Base-by-base conservation (phyloP, 345 rosid genomes). In the Salix suchowensis region DNA sequence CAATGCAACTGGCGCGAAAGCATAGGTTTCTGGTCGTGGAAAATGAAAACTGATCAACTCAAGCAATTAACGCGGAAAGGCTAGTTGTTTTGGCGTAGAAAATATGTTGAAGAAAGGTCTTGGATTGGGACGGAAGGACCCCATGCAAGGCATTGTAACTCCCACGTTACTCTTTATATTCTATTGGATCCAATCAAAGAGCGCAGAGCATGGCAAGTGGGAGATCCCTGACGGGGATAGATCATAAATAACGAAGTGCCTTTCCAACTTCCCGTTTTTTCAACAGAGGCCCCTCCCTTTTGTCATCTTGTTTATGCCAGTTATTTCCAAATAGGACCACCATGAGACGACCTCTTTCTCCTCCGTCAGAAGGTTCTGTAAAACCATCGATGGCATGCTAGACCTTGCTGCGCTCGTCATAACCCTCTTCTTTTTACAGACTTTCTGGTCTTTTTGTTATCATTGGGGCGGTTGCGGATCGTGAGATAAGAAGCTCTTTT, bases 11-110 rank as follows among this genome's bases (percentile, higher is more conserved):
- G 67, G n/a, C 19, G 65, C 44, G 42, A 78, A 76, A 65, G 79
- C 16, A 15, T 77, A 78, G 79, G 77, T 78, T 85, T 32, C 77
- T 28, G 87, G 88, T 79, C 68, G 72, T 54, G 39, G 85, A 86
- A 78, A 86, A 81, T 58, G 86, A 19, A 79, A 82, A 75, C 78
- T 68, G 60, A 71, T 67, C 61, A 44, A 70, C 34, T 65, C 12
- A 68, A 68, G 76, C 66, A 67, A 62, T 9, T 2, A 75, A 30
- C 39, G 50, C 37, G 78, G 39, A 72, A 3, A 50, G 69, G 13
- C 40, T 68, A 71, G 74, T 48, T 62, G 74, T 77, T 73, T 50
- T 69, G 52, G 60, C 40, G 71, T 70, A 18, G 75, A 36, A 70
- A 65, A 74, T 34, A 48, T 54, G 78, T 70, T 74, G 75, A 72